Percentiles rank a stretch among this genome's conserved stretches.
Conservation (phyloP, 192 early-diverging fungal species). For the Globomyces pollinis-pini region DNA sequence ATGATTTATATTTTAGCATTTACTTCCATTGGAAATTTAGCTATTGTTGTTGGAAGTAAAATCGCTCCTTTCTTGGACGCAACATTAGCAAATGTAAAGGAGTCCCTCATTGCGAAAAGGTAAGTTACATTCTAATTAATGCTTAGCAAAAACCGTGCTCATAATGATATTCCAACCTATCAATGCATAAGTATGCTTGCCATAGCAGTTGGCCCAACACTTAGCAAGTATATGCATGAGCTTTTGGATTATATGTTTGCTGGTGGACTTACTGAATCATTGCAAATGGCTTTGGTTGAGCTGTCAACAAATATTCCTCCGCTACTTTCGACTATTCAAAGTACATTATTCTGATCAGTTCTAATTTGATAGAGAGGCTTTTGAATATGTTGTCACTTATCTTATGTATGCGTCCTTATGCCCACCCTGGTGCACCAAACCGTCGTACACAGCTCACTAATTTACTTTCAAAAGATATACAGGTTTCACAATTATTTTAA, state of each 20-base stretch:
- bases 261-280: conserved; percentile 69
- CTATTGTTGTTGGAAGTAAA: conserved; percentile 65
- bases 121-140: conserved; percentile 40
- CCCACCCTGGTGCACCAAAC: conserved; percentile 61
- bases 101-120: conserved; percentile 61
- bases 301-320: conserved; percentile 76
- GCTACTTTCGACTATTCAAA: conserved; percentile 75
- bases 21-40: conserved; percentile 76
- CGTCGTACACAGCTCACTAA: conserved; percentile 12
- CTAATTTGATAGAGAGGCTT: no score
- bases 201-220: conserved; percentile 77
- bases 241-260: conserved; percentile 89
- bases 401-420: conserved; percentile 72
- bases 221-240: conserved; percentile 82
- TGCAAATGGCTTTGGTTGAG: conserved; percentile 73
- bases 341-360: no score
- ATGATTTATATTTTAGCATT: conserved; percentile 48
- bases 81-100: conserved; percentile 68
- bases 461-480: conserved; percentile 11
- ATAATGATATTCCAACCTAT: conserved; percentile 44
- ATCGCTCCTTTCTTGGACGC: conserved; percentile 75
- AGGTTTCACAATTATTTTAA: conserved; percentile 11
- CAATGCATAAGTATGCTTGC: conserved; percentile 85
- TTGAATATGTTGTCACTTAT: conserved; percentile 84
- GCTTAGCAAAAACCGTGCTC: conserved; percentile 20